A percentile compares a stretch with the other conserved stretches of the same genome.
These are phyloP conservation scores for Backusella luteola DNA, from an alignment of 192 early-diverging fungal genomes.

Conservation along the genomic window DNA sequence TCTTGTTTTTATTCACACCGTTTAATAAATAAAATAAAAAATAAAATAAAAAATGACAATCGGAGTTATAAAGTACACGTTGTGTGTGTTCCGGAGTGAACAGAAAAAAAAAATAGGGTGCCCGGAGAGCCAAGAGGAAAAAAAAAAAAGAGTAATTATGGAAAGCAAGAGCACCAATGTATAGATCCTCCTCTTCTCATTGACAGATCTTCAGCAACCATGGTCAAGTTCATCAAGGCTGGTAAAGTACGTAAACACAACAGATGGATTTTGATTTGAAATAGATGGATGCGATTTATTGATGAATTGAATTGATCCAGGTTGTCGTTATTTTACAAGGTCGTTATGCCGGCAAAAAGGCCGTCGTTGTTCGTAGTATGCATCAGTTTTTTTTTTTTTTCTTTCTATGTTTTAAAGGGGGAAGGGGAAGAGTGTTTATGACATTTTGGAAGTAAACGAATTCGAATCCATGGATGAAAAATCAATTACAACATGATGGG, in stretches of 20 bases:
- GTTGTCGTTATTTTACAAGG: slow-evolving; percentile 98
- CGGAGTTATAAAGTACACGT: background rate
- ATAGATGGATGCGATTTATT: background rate
- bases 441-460: slow-evolving; percentile 4
- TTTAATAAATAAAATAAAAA: background rate
- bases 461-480: background rate
- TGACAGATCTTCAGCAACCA: slow-evolving; percentile 30
- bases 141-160: background rate
- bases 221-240: slow-evolving; percentile 59
- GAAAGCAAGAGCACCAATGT: background rate
- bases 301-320: slow-evolving; percentile 39
- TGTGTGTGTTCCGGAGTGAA: background rate
- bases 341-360: slow-evolving; percentile 99
- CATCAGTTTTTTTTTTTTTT: slow-evolving; percentile 28
- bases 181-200: slow-evolving; percentile 13
- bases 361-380: slow-evolving; percentile 92
- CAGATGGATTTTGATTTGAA: slow-evolving; percentile 18
- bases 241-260: slow-evolving; percentile 51
- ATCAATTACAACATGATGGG: background rate
- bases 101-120: too few species aligned
- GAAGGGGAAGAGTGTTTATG: slow-evolving; percentile 32
- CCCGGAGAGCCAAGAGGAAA: background rate
- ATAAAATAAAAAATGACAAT: background rate
- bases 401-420: slow-evolving; percentile 17
- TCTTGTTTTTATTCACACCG: too few species aligned